These are phyloP conservation scores for Pseudonitzschia pungens DNA, from an alignment of 108 stramenopile genomes.

Conservation along the genomic window DNA sequence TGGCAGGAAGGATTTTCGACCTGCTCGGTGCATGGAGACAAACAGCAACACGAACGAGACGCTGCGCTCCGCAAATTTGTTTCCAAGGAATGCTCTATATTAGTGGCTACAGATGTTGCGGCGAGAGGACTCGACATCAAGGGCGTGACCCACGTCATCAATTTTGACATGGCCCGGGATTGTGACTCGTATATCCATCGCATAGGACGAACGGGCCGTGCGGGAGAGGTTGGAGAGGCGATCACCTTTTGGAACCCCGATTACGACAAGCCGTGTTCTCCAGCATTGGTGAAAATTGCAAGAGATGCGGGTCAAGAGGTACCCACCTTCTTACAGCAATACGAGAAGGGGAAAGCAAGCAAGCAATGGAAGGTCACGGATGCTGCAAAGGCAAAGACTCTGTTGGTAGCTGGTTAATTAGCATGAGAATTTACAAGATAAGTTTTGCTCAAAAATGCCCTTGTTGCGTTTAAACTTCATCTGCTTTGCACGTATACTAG, in stretches of 20 bases:
- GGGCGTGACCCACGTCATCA: slow-evolving; percentile 97
- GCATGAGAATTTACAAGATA: background rate
- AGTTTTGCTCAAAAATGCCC: too few relatives aligned
- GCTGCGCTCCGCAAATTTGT: slow-evolving; percentile 99
- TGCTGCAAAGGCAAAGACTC: slow-evolving; percentile 8
- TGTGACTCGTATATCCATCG: slow-evolving; percentile 95
- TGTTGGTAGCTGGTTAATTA: background rate
- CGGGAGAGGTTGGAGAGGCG: slow-evolving; percentile 92
- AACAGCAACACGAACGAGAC: slow-evolving; percentile 98
- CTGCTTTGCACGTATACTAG: too few relatives aligned
- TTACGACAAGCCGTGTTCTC: slow-evolving; percentile 11
- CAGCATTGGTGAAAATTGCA: slow-evolving; percentile 2
- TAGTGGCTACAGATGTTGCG: slow-evolving; percentile 98
- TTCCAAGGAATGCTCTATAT: slow-evolving; percentile 85
- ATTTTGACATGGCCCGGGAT: slow-evolving; percentile 99
- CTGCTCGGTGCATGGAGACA: slow-evolving; percentile 97
- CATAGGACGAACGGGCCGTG: slow-evolving; percentile 92
- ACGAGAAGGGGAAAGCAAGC: slow-evolving; percentile 8
- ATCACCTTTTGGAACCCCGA: slow-evolving; percentile 16
- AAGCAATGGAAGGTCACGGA: slow-evolving; percentile 13
- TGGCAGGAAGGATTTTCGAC: slow-evolving; percentile 97
- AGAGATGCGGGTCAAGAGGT: slow-evolving; percentile 9
- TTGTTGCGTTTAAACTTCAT: too few relatives aligned
- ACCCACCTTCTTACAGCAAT: slow-evolving; percentile 9
- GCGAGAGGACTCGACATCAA: slow-evolving; percentile 94